Percentiles rank a stretch among this genome's conserved stretches.
Evolutionary conservation across 441 rosid genomes (phyloP).

Genomic region (Brassica hybrid): DNA sequence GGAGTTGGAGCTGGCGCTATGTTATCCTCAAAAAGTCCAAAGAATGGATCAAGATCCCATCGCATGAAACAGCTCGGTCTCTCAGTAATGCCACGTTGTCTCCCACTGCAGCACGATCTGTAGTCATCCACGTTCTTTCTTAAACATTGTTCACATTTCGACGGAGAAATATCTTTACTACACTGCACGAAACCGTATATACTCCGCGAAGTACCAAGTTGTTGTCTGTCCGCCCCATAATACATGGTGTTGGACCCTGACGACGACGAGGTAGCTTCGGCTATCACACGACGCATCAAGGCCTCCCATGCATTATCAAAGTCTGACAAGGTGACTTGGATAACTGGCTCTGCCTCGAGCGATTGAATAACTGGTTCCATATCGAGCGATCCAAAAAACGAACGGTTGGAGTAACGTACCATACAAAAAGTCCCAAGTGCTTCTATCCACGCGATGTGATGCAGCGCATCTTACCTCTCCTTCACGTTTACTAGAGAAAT

Average conservation of each 20-base stretch:
- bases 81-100: background rate
- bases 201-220: background rate
- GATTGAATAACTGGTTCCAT: background rate
- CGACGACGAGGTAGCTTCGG: background rate
- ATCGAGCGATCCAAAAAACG: slow-evolving; percentile 9
- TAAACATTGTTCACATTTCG: background rate
- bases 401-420: slow-evolving; percentile 50
- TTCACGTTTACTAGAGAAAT: too few species aligned
- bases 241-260: background rate
- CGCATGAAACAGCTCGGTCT: slow-evolving; percentile 5
- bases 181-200: background rate
- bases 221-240: background rate
- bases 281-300: slow-evolving; percentile 1
- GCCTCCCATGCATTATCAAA: slow-evolving; percentile 2
- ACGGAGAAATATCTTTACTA: background rate
- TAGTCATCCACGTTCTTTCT: background rate
- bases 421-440: slow-evolving; percentile 32
- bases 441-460: background rate
- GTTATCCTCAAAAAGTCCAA: background rate
- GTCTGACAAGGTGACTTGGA: background rate
- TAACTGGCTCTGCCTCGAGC: background rate
- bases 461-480: too few species aligned
- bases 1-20: background rate
- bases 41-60: background rate
- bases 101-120: slow-evolving; percentile 3